Base-by-base conservation (phyloP, 2,329 filamentous ascomycete species). In the Acephala macrosclerotiorum region DNA sequence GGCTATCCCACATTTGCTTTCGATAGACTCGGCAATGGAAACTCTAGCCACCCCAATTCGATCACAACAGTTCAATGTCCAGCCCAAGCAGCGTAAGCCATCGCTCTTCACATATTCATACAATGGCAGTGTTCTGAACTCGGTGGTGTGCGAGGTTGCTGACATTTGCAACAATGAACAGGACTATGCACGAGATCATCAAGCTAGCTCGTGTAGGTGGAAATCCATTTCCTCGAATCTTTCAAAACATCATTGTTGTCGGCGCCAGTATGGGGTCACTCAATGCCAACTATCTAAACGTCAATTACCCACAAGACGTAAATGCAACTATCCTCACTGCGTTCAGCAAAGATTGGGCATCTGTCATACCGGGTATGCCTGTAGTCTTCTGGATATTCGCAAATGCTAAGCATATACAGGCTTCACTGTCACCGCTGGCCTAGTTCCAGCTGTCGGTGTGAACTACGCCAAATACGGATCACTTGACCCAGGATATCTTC, bases 1-100 rank as follows among this genome's bases (percentile, higher is more conserved):
- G 73, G 72, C 8, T 74, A 70, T 49, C 69, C 70, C 49, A 73
- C 72, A 18, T 65, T 74, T 38, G 61, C 72, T 9, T 71, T 74
- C 60, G 71, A 75, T 56, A 67, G 70, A 36, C 65, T 73, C 12
- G 73, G 73, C 12, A 71, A 70, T 60, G 72, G 71, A 1, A 53
- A 60, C 16, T 70, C 67, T 1, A 58, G 68, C 16, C 73, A 74
- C 58, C 72, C 75, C 20, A 71, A 76, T 65, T 66, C 67, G 3
- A 61, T 71, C 26, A 29, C 65, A 12, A 66, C 68, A 2, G 74
- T 75, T 3, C 73, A 75, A 61, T 64, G 60, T 18, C 66, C 69
- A 14, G 60, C 71, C n/a, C 69, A 76, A 35, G 65, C 73, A 45
- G 74, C 71, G 49, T 53, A 29, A 53, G 49, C 18, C 26, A 1